Evolutionary conservation across 768 basidiomycete genomes (phyloP).

Genomic region (Lentinula edodes): DNA sequence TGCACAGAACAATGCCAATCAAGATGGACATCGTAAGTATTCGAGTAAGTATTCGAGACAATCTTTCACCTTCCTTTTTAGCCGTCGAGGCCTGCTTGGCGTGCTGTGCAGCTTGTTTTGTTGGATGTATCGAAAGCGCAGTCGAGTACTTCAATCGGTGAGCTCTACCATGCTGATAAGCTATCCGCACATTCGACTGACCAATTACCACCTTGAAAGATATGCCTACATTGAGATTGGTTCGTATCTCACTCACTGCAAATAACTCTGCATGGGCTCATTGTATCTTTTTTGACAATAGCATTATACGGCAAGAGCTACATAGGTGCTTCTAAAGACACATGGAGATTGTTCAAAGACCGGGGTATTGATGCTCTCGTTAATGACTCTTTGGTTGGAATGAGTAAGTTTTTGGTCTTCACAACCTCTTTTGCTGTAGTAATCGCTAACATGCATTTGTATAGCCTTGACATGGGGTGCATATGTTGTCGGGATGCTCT

Average conservation of each 20-base stretch:
- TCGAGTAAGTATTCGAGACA: neutral
- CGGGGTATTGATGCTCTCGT: slow-evolving; percentile 78
- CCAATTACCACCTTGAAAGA: slow-evolving; percentile 23
- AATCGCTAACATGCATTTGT: neutral
- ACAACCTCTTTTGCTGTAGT: neutral
- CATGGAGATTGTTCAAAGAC: slow-evolving; percentile 73
- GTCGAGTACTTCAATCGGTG: slow-evolving; percentile 80
- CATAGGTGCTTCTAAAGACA: slow-evolving; percentile 75
- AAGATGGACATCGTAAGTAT: slow-evolving; percentile 60
- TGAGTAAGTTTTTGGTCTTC: slow-evolving; percentile 42
- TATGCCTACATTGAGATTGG: slow-evolving; percentile 84
- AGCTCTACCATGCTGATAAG: neutral
- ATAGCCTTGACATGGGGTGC: slow-evolving; percentile 75
- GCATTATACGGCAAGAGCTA: slow-evolving; percentile 85
- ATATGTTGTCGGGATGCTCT: slow-evolving; percentile 70
- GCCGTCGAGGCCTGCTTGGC: slow-evolving; percentile 71
- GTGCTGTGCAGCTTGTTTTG: slow-evolving; percentile 74
- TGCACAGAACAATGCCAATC: slow-evolving; percentile 51
- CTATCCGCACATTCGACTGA: neutral
- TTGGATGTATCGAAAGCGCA: slow-evolving; percentile 62
- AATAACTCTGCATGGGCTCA: neutral
- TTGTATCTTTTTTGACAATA: slow-evolving; percentile 15
- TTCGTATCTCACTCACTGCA: slow-evolving; percentile 19
- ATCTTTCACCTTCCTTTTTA: slow-evolving; percentile 18
- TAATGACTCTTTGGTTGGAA: slow-evolving; percentile 78